These are phyloP conservation scores for Cucumis hystrix DNA, from an alignment of 306 rosid species.

Conservation along the genomic window DNA sequence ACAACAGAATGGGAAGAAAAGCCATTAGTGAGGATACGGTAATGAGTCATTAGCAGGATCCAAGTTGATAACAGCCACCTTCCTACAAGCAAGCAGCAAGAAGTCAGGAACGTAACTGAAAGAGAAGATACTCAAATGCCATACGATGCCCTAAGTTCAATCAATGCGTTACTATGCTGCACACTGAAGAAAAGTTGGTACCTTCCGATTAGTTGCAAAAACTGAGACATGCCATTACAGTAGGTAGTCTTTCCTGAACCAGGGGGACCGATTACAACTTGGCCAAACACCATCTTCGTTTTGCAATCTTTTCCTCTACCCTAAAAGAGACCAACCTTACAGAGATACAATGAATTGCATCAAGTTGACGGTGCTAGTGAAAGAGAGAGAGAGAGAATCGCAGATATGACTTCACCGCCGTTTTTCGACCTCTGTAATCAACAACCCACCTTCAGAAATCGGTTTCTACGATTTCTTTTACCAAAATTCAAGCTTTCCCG, in stretches of 20 bases:
- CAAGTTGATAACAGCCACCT: slow-evolving; percentile 81
- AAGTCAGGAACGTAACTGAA: not conserved
- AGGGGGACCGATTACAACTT: slow-evolving; percentile 91
- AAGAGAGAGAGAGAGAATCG: no score
- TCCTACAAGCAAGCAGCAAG: slow-evolving; percentile 34
- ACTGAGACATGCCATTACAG: slow-evolving; percentile 98
- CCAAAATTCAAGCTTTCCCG: no score
- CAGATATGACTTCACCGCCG: no score
- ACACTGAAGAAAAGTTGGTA: not conserved
- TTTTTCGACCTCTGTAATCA: no score
- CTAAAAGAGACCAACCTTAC: not conserved
- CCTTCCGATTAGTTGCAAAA: slow-evolving; percentile 86
- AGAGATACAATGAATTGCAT: no score
- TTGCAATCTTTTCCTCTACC: not conserved
- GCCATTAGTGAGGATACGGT: slow-evolving; percentile 54
- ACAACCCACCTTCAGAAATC: no score
- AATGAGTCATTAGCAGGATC: slow-evolving; percentile 89
- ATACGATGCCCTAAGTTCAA: not conserved
- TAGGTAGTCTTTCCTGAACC: slow-evolving; percentile 99
- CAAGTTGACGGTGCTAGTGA: no score
- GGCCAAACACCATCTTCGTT: slow-evolving; percentile 46
- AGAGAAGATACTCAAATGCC: not conserved
- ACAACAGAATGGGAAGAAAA: not conserved
- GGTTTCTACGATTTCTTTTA: no score
- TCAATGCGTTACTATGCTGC: not conserved